phyloP scores from a whole-genome alignment of 768 basidiomycete genomes.

The Lepiota venenata region DNA sequence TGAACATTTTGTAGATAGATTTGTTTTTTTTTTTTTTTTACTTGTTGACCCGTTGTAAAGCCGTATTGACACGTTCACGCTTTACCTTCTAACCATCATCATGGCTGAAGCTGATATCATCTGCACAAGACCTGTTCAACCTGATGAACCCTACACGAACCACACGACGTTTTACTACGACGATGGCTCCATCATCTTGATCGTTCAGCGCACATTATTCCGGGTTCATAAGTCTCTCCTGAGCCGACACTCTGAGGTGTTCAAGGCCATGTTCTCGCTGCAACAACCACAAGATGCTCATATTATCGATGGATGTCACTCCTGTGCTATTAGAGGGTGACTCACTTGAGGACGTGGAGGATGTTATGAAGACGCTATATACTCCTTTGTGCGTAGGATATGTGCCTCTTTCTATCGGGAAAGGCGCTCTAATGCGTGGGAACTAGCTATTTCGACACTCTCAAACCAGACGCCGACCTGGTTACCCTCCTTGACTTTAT shows the following conservation, averaged over 20 bases:
- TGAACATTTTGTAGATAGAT: not conserved
- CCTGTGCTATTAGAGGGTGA: constrained; percentile 23
- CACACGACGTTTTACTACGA: constrained; percentile 34
- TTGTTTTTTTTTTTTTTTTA: not conserved
- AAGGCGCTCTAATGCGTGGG: constrained; percentile 1
- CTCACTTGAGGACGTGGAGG: constrained; percentile 24
- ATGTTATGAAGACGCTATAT: constrained; percentile 36
- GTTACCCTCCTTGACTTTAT: constrained; percentile 35
- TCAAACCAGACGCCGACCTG: constrained; percentile 29
- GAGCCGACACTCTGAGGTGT: constrained; percentile 37
- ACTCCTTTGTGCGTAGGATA: constrained; percentile 31
- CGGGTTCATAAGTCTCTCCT: constrained; percentile 36
- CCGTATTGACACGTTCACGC: no score
- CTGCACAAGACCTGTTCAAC: no score
- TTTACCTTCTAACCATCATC: not conserved
- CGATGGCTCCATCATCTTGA: constrained; percentile 37
- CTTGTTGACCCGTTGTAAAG: not conserved
- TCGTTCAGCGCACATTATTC: constrained; percentile 29
- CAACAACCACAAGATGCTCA: constrained; percentile 33
- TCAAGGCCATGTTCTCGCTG: constrained; percentile 33
- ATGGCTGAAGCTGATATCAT: not conserved
- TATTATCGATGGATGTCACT: constrained; percentile 32
- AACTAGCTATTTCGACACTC: constrained; percentile 35
- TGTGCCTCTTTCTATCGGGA: not conserved
- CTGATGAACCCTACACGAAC: not conserved